Conservation (phyloP, 192 early-diverging fungal species). For the Linderina pennispora region DNA sequence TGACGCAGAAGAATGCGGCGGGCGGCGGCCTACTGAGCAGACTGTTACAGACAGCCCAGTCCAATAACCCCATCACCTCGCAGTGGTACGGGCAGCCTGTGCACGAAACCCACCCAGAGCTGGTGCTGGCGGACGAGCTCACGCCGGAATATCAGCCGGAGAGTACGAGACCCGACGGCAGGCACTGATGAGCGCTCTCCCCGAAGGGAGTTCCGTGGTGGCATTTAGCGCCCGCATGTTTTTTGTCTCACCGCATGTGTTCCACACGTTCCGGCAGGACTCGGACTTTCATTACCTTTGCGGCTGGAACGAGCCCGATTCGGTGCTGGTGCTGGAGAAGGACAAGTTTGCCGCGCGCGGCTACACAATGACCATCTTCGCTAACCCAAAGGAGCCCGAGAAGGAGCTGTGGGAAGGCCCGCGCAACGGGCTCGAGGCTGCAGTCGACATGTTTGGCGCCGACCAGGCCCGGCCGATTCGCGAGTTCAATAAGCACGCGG, state of each 20-base stretch:
- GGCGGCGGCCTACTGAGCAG: slow-evolving; percentile 19
- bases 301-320: slow-evolving; percentile 92
- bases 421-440: slow-evolving; percentile 73
- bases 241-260: slow-evolving; percentile 86
- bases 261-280: slow-evolving; percentile 91
- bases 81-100: slow-evolving; percentile 72
- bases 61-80: slow-evolving; percentile 32
- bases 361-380: slow-evolving; percentile 84
- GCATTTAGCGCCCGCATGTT: slow-evolving; percentile 68
- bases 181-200: slow-evolving; percentile 53
- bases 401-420: slow-evolving; percentile 93
- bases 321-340: slow-evolving; percentile 63
- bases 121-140: slow-evolving; percentile 67
- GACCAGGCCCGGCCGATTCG: slow-evolving; percentile 52
- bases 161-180: slow-evolving; percentile 78
- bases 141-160: slow-evolving; percentile 66
- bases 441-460: slow-evolving; percentile 70
- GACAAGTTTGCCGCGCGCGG: slow-evolving; percentile 33
- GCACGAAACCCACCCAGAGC: slow-evolving; percentile 74
- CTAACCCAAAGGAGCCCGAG: slow-evolving; percentile 64
- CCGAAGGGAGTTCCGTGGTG: slow-evolving; percentile 62
- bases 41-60: slow-evolving; percentile 35
- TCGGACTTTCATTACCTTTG: slow-evolving; percentile 86
- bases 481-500: slow-evolving; percentile 17
- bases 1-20: slow-evolving; percentile 2